These are phyloP conservation scores for Musa troglodytarum DNA, from an alignment of 176 grass and related monocot species.

Conservation along the genomic window DNA sequence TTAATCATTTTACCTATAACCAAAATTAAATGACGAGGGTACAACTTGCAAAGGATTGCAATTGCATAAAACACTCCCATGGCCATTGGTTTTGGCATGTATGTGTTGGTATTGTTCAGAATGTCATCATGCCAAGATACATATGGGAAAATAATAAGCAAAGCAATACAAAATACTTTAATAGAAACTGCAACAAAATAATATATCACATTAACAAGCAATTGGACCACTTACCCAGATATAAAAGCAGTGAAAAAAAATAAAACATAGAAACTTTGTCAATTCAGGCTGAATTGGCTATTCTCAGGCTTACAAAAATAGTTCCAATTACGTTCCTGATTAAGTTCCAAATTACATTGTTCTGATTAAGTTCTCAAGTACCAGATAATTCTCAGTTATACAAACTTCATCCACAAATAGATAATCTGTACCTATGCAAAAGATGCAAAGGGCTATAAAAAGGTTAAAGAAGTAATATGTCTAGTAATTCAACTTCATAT, in stretches of 20 bases:
- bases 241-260: neutral
- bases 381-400: neutral
- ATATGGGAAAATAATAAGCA: too few relatives aligned
- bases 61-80: neutral
- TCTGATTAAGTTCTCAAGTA: neutral
- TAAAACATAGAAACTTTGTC: neutral
- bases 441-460: neutral
- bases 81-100: neutral
- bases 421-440: neutral
- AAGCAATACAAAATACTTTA: too few relatives aligned
- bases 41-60: neutral
- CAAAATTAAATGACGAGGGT: neutral
- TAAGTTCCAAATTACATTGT: neutral
- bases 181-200: too few relatives aligned
- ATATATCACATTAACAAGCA: too few relatives aligned
- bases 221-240: neutral
- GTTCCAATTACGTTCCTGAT: neutral
- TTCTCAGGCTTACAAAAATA: neutral
- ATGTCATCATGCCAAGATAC: too few relatives aligned
- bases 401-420: neutral
- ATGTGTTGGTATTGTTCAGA: neutral
- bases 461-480: neutral
- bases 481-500: too few relatives aligned
- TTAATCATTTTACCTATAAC: neutral
- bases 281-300: neutral